Percentiles rank a stretch among this genome's conserved stretches.
phyloP scores from a whole-genome alignment of 495 filamentous ascomycete genomes.

The Tuber brumale region DNA sequence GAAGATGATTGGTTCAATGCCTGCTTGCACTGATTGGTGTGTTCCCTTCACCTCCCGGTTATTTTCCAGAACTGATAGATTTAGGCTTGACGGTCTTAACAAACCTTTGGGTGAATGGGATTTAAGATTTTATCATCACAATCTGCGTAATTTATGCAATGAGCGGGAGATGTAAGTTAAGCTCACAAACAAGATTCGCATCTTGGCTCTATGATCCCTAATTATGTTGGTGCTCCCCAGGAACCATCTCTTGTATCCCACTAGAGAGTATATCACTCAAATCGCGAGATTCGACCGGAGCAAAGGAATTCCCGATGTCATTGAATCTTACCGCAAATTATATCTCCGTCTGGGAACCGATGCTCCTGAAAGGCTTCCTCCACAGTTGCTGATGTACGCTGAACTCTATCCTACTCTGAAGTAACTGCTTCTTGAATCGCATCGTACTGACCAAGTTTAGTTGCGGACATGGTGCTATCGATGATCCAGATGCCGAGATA shows the following conservation, averaged over 20 bases:
- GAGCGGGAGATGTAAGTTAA: conserved; percentile 51
- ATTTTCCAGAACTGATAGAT: neutral
- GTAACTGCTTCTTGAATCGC: neutral
- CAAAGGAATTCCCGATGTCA: conserved; percentile 75
- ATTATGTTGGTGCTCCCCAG: conserved; percentile 41
- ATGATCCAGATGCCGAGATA: conserved; percentile 70
- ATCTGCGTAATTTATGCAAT: conserved; percentile 62
- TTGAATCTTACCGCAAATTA: conserved; percentile 71
- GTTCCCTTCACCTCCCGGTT: conserved; percentile 10
- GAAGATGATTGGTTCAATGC: conserved; percentile 67
- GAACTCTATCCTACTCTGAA: too few relatives aligned
- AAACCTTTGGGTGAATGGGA: conserved; percentile 71
- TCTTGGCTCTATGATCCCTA: conserved; percentile 5
- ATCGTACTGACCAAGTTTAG: conserved; percentile 21
- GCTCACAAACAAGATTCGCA: neutral
- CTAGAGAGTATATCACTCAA: conserved; percentile 72
- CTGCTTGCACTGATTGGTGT: conserved; percentile 77
- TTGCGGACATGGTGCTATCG: conserved; percentile 72
- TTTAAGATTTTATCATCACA: conserved; percentile 64
- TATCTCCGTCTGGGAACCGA: conserved; percentile 52
- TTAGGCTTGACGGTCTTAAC: conserved; percentile 76
- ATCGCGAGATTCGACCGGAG: conserved; percentile 80
- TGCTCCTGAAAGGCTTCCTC: conserved; percentile 48
- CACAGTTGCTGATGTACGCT: conserved; percentile 69
- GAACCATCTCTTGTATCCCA: conserved; percentile 61